These are phyloP conservation scores for Stentor roeselii DNA, from an alignment of 73 alveolate genomes.

Conservation along the genomic window DNA sequence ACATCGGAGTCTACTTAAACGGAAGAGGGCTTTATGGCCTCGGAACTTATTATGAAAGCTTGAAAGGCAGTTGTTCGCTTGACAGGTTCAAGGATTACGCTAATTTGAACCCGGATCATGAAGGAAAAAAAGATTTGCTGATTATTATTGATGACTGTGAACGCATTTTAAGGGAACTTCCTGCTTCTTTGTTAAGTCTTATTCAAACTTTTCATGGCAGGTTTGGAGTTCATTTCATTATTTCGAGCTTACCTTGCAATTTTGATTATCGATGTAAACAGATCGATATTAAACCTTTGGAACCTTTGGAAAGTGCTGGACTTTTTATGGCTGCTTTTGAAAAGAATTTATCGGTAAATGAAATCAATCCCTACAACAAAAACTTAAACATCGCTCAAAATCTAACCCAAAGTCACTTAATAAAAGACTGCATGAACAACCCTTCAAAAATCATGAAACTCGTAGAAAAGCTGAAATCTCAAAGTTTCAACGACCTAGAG, in stretches of 20 bases:
- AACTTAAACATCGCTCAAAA: not conserved
- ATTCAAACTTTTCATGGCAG: not conserved
- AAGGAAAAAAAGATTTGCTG: slow-evolving; percentile 4
- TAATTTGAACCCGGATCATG: not conserved
- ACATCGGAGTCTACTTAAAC: not conserved
- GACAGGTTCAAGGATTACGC: too few species aligned
- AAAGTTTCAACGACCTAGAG: not conserved
- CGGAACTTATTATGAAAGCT: not conserved
- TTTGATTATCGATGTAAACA: not conserved
- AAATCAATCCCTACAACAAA: slow-evolving; percentile 2
- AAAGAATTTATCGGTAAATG: not conserved
- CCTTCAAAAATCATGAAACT: not conserved
- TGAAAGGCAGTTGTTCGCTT: not conserved
- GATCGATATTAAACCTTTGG: not conserved
- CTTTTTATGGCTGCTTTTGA: not conserved
- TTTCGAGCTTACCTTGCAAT: not conserved
- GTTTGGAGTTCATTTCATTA: not conserved
- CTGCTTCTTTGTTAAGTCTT: not conserved
- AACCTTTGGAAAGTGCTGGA: not conserved
- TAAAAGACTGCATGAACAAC: not conserved
- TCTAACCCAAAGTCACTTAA: not conserved
- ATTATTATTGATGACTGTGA: slow-evolving; percentile 8
- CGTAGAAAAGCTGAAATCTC: not conserved
- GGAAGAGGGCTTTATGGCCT: not conserved
- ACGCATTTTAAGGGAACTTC: not conserved